A percentile compares a stretch with the other conserved stretches of the same genome.
These are phyloP conservation scores for Solanum medicagineum DNA, from an alignment of 257 asterid genomes.

Conservation along the genomic window DNA sequence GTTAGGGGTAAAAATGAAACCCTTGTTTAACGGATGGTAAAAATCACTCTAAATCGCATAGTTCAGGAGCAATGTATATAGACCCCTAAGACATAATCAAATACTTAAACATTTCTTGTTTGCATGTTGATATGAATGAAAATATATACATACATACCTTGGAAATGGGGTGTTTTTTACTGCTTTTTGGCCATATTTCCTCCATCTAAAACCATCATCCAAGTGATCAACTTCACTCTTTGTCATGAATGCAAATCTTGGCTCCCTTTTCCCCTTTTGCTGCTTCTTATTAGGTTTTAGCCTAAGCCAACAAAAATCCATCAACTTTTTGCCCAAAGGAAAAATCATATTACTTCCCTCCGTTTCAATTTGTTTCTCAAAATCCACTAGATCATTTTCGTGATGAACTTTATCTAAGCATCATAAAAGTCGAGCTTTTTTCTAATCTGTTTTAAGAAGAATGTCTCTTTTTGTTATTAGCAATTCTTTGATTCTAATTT, in stretches of 20 bases:
- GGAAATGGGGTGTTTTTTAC: slow-evolving; percentile 92
- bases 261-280: slow-evolving; percentile 57
- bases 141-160: slow-evolving; percentile 29
- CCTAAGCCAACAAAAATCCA: slow-evolving; percentile 12
- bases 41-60: no score
- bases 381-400: no score
- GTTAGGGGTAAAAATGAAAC: no score
- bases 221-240: slow-evolving; percentile 81
- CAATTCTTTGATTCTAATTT: no score
- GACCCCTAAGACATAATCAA: neutral
- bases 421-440: no score
- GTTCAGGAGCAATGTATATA: no score
- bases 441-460: no score
- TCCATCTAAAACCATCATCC: slow-evolving; percentile 96
- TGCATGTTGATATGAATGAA: neutral
- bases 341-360: neutral
- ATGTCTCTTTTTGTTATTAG: no score
- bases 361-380: no score
- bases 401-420: no score
- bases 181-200: slow-evolving; percentile 96
- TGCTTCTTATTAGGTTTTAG: slow-evolving; percentile 63
- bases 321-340: neutral
- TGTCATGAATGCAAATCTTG: slow-evolving; percentile 94
- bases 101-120: neutral
- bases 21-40: no score